These are phyloP conservation scores for Lagenidium giganteum DNA, from an alignment of 352 stramenopile genomes.

Conservation along the genomic window DNA sequence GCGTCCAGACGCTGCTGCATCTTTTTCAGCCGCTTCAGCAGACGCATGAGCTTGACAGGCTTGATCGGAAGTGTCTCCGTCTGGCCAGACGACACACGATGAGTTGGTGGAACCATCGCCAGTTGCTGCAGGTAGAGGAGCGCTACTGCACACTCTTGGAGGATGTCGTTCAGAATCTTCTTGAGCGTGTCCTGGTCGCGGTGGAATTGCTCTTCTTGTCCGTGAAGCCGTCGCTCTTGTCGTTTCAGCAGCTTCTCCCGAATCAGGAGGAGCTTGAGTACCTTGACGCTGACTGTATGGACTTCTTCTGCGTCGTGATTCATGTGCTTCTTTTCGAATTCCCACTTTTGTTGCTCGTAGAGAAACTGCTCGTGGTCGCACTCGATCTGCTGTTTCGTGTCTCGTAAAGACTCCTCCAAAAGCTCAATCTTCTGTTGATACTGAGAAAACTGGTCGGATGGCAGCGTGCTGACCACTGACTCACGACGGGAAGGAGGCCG, in stretches of 20 bases:
- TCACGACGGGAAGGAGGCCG: no score
- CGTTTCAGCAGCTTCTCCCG: conserved; percentile 62
- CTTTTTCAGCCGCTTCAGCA: conserved; percentile 27
- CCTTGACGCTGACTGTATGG: conserved; percentile 50
- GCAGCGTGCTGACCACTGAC: no score
- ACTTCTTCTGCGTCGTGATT: conserved; percentile 53
- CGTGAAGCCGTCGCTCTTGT: no score
- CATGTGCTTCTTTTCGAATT: conserved; percentile 39
- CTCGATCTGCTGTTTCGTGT: conserved; percentile 46
- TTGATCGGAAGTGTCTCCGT: conserved; percentile 25
- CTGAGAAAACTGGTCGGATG: conserved; percentile 8
- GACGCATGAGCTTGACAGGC: conserved; percentile 39
- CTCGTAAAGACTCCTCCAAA: conserved; percentile 38
- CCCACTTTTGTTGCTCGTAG: conserved; percentile 59
- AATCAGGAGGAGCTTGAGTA: conserved; percentile 61
- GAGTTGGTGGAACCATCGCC: background rate
- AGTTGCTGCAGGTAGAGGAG: conserved; percentile 48
- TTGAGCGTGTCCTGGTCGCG: conserved; percentile 3
- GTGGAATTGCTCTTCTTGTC: conserved; percentile 8
- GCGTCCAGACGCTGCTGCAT: conserved; percentile 8
- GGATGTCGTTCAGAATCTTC: conserved; percentile 18
- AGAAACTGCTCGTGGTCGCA: conserved; percentile 63
- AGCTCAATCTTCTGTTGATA: conserved; percentile 46
- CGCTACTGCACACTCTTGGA: conserved; percentile 45
- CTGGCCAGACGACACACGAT: background rate